Percentiles rank a stretch among this genome's conserved stretches.
phyloP scores from a whole-genome alignment of 495 filamentous ascomycete species.

The Penicilliopsis zonata region DNA sequence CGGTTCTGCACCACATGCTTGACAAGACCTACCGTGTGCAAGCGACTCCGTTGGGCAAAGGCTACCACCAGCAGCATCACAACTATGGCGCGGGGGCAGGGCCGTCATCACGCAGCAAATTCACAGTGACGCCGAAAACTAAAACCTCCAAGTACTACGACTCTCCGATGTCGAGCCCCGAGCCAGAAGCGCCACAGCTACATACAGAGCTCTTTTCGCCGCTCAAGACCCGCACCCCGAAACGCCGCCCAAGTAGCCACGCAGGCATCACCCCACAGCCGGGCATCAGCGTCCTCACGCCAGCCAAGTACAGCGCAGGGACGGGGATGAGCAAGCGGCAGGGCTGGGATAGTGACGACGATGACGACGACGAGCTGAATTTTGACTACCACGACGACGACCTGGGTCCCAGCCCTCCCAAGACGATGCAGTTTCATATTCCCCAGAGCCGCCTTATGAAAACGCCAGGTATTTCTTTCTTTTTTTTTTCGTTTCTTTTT shows the following conservation, averaged over 20 bases:
- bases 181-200: conserved; percentile 67
- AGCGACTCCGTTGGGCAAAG: conserved; percentile 68
- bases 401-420: conserved; percentile 73
- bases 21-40: conserved; percentile 91
- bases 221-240: conserved; percentile 23
- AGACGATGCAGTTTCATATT: conserved; percentile 94
- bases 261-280: conserved; percentile 42
- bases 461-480: conserved; percentile 61
- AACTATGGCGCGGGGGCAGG: too few species aligned
- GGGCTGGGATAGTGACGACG: conserved; percentile 58
- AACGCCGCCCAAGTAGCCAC: conserved; percentile 21
- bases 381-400: conserved; percentile 44
- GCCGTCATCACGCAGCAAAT: conserved; percentile 21
- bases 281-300: conserved; percentile 70
- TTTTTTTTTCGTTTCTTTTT: conserved; percentile 1
- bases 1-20: conserved; percentile 73
- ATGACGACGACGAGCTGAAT: conserved; percentile 40
- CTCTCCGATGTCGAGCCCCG: conserved; percentile 65
- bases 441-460: conserved; percentile 78
- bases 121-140: conserved; percentile 24
- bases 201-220: conserved; percentile 81
- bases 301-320: conserved; percentile 28
- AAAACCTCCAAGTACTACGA: conserved; percentile 18
- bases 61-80: too few species aligned
- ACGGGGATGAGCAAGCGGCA: conserved; percentile 9